These are phyloP conservation scores for Endoconidiophora laricicola DNA, from an alignment of 2,329 filamentous ascomycete genomes.

Conservation along the genomic window DNA sequence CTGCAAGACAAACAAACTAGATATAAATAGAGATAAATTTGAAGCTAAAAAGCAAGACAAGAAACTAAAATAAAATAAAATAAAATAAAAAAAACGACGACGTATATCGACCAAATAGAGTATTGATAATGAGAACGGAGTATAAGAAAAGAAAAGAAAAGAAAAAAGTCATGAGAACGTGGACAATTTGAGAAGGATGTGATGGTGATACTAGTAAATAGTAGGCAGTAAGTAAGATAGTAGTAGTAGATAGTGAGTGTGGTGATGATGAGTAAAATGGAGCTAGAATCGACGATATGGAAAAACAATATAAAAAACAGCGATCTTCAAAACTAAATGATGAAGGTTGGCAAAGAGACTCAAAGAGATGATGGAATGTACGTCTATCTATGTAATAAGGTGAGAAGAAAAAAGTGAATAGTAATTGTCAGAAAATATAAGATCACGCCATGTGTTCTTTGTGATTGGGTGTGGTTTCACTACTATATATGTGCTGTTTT, in stretches of 20 bases:
- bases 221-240: not conserved
- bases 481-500: too few relatives aligned
- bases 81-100: not conserved
- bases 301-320: not conserved
- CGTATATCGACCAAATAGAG: not conserved
- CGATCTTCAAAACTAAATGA: not conserved
- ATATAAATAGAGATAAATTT: too few relatives aligned
- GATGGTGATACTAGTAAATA: not conserved
- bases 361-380: not conserved
- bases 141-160: not conserved
- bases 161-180: not conserved
- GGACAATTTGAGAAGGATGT: not conserved
- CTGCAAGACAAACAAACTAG: too few relatives aligned
- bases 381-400: too few relatives aligned
- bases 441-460: not conserved
- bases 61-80: not conserved
- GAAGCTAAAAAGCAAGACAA: too few relatives aligned
- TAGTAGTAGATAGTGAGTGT: not conserved
- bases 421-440: constrained; percentile 5
- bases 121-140: not conserved
- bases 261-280: not conserved
- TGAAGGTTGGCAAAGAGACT: not conserved
- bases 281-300: not conserved
- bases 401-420: not conserved
- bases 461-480: too few relatives aligned